Evolutionary conservation across 2,329 filamentous ascomycete genomes (phyloP), one percentile per base, ranked within the genome.

Genomic region (Colletotrichum costaricense): DNA sequence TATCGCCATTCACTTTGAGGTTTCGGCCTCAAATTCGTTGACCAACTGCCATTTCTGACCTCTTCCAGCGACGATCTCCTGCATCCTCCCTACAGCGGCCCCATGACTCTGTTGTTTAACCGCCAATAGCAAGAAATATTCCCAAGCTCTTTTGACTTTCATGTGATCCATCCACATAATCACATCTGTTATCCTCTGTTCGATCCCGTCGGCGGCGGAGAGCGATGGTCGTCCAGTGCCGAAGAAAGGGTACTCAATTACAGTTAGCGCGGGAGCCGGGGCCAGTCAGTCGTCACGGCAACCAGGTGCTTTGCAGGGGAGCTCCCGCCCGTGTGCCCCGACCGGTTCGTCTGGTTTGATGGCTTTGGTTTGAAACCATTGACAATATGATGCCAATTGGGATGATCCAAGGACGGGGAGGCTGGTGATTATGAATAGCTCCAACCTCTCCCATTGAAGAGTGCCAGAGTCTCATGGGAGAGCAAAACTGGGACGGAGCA

Each of bases 271-370:
- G 16, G 19, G 42, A 54, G 24, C 49, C 63, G 38, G 54, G 57
- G 38, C 58, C 22, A 24, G 16, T 30, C 26, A 30, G 72, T 74
- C 69, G 68, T 64, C 68, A 35, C 22, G 62, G 57, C 68, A 74
- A 72, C 72, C 4, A 59, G 8, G 57, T 30, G 38, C 46, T 16
- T 46, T 49, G 28, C 49, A 63, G 58, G 68, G 72, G 68, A 67
- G 38, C 63, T 63, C 63, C 72, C 68, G 68, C 57, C 72, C 68
- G 68, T 72, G 52, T 24, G 60, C 59, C 55, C 67, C 60, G 70
- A 28, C 33, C 52, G 54, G 70, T 70, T 70, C 60, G 60, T 64
- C 67, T 73, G 60, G 67, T 57, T 49, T 66, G 54, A 60, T 64
- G 30, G 7, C 12, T 14, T 52, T 66, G 60, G 54, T 54, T 28